phyloP scores from a whole-genome alignment of 1,284 basidiomycete genomes.

The Phlebopus sp. region DNA sequence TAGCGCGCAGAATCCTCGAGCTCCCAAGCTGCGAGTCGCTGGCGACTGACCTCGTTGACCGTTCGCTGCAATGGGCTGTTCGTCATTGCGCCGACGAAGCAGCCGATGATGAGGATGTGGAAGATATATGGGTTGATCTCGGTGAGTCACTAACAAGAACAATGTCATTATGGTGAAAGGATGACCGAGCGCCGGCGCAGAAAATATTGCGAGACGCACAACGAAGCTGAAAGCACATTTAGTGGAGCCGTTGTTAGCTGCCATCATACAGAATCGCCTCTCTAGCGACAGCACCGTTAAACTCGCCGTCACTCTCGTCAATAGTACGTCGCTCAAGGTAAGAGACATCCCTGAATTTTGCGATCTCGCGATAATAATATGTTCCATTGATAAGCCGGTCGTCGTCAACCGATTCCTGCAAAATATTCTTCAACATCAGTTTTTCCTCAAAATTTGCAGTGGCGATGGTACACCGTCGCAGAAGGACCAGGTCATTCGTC shows the following conservation, averaged over 20 bases:
- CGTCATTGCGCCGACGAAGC: conserved; percentile 36
- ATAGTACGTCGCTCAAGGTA: conserved; percentile 59
- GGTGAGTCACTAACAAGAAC: conserved; percentile 33
- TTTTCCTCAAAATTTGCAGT: conserved; percentile 49
- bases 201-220: conserved; percentile 27
- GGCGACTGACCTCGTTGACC: conserved; percentile 39
- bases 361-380: neutral
- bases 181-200: conserved; percentile 19
- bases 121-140: conserved; percentile 34
- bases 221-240: conserved; percentile 52
- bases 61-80: conserved; percentile 50
- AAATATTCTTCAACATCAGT: conserved; percentile 57
- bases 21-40: conserved; percentile 26
- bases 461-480: conserved; percentile 21
- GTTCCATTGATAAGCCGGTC: conserved; percentile 41
- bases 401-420: conserved; percentile 64
- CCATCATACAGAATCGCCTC: conserved; percentile 62
- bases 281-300: conserved; percentile 41
- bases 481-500: conserved; percentile 47
- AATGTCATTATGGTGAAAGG: neutral
- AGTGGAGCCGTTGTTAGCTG: conserved; percentile 73
- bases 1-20: conserved; percentile 25
- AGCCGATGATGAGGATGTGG: conserved; percentile 16
- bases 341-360: neutral
- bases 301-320: conserved; percentile 48